Evolutionary conservation across 345 rosid species (phyloP).

Genomic region (Citrus medica): DNA sequence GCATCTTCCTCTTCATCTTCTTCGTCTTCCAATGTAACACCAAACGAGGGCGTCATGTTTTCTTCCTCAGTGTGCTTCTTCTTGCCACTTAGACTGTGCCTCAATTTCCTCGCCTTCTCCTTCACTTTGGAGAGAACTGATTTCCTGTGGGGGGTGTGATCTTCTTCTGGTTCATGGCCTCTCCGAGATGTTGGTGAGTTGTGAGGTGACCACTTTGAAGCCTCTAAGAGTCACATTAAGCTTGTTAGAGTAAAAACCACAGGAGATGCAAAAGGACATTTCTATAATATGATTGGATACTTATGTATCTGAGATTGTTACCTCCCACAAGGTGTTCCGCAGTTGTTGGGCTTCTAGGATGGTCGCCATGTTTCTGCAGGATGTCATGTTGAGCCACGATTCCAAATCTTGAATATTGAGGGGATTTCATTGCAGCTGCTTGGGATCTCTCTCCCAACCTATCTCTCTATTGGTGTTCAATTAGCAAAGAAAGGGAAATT

Average conservation of each 20-base stretch:
- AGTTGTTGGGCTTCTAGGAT: conserved; percentile 29
- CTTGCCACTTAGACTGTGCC: conserved; percentile 43
- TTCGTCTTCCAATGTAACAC: conserved; percentile 39
- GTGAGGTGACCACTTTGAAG: conserved; percentile 34
- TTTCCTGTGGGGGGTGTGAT: conserved; percentile 42
- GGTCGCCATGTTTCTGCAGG: conserved; percentile 28
- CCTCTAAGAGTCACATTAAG: conserved; percentile 27
- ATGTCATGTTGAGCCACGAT: conserved; percentile 29
- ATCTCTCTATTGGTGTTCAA: conserved; percentile 10
- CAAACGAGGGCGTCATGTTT: conserved; percentile 45
- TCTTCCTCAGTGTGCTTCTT: conserved; percentile 45
- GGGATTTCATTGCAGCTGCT: conserved; percentile 8
- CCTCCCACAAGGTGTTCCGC: conserved; percentile 20
- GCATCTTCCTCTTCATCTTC: conserved; percentile 50
- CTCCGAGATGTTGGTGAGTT: conserved; percentile 15
- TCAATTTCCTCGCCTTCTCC: conserved; percentile 63
- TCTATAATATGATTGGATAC: not conserved
- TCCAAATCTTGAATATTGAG: conserved; percentile 21
- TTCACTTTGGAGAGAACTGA: conserved; percentile 69
- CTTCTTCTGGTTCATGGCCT: conserved; percentile 42
- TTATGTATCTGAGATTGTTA: not conserved
- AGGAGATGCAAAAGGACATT: not conserved
- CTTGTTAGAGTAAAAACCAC: not conserved
- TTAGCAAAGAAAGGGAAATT: conserved; percentile 19
- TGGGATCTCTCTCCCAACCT: conserved; percentile 5